A percentile compares a stretch with the other conserved stretches of the same genome.
Evolutionary conservation across 176 grass and related monocot species (phyloP).

Genomic region (Avena sativa): DNA sequence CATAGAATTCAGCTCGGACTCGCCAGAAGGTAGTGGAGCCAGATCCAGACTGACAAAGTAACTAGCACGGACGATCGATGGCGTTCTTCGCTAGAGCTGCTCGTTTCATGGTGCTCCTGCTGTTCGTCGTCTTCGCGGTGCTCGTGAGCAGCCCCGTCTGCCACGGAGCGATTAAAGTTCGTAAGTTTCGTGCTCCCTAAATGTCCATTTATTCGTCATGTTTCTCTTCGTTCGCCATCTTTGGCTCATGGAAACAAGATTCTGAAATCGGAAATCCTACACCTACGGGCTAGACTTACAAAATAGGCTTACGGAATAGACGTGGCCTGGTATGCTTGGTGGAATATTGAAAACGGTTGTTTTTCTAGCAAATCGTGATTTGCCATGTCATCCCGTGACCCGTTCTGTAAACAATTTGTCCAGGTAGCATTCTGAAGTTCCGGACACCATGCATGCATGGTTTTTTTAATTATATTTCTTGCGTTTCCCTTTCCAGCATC

Average conservation of each 20-base stretch:
- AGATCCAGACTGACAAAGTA: not conserved
- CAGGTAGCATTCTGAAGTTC: not conserved
- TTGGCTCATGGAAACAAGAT: not conserved
- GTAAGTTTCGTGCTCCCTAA: not conserved
- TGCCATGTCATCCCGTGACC: too few species aligned
- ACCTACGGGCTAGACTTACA: too few species aligned
- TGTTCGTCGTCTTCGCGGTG: not conserved
- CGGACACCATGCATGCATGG: too few species aligned
- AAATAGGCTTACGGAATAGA: too few species aligned
- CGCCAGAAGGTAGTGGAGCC: not conserved
- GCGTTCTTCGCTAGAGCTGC: not conserved
- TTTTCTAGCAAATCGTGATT: too few species aligned
- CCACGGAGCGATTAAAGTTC: not conserved
- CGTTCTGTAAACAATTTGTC: too few species aligned
- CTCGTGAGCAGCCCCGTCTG: not conserved
- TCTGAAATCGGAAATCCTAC: not conserved
- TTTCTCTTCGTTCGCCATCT: not conserved
- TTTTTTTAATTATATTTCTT: not conserved
- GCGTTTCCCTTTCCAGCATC: not conserved
- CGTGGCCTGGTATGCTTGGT: too few species aligned
- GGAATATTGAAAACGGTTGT: too few species aligned
- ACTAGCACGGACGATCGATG: not conserved
- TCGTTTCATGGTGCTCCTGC: not conserved
- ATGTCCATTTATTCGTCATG: too few species aligned
- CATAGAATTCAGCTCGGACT: too few species aligned